A percentile compares a stretch with the other conserved stretches of the same genome.
Conservation (phyloP, 495 filamentous ascomycete species). For the Arthonia radiata region DNA sequence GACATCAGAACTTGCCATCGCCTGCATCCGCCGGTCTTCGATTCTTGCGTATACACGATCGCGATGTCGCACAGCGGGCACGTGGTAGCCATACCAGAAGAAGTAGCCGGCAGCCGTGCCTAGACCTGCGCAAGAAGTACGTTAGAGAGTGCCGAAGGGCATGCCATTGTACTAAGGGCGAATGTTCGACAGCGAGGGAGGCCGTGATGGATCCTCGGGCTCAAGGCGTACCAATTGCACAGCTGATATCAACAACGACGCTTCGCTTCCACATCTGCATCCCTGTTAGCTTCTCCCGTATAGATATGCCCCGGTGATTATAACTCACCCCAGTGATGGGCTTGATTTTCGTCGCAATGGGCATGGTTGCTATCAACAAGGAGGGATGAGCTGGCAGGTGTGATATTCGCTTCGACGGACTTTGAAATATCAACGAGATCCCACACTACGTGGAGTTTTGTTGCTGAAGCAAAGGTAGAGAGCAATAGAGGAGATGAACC, state of each 20-base stretch:
- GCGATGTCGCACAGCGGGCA: slow-evolving; percentile 48
- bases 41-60: slow-evolving; percentile 55
- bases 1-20: no score
- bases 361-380: no score
- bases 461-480: no score
- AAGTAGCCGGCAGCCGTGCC: slow-evolving; percentile 46
- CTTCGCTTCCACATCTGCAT: slow-evolving; percentile 44
- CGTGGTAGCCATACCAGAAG: slow-evolving; percentile 72
- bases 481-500: no score
- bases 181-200: no score
- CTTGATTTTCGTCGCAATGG: background rate
- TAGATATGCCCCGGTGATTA: slow-evolving; percentile 4
- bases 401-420: no score
- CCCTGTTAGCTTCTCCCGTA: slow-evolving; percentile 3
- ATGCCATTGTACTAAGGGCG: no score
- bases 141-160: no score
- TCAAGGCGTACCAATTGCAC: slow-evolving; percentile 45
- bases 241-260: slow-evolving; percentile 56
- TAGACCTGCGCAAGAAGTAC: slow-evolving; percentile 22
- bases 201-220: no score
- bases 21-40: slow-evolving; percentile 36
- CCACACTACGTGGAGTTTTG: no score
- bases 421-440: no score
- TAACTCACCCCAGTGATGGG: slow-evolving; percentile 24
- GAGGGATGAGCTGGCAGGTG: no score